phyloP scores from a whole-genome alignment of 1,284 basidiomycete genomes.

The Cerrena zonata region DNA sequence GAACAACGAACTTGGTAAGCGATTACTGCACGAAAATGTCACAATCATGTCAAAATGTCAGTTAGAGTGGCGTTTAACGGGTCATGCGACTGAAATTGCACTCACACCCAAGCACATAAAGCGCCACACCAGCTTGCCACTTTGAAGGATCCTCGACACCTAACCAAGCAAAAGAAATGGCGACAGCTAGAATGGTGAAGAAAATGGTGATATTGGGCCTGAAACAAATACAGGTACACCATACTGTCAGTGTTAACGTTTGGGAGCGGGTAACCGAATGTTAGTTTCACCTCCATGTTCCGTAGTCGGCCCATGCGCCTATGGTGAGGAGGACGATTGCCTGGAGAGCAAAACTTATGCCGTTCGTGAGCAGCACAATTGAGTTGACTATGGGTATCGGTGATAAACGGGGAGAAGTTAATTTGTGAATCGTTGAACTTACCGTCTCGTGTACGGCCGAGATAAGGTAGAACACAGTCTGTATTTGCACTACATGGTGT shows the following conservation, averaged over 20 bases:
- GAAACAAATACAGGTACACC: too few species aligned
- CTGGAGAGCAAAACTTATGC: constrained; percentile 70
- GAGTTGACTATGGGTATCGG: constrained; percentile 55
- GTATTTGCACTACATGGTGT: constrained; percentile 43
- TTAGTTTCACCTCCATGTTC: constrained; percentile 53
- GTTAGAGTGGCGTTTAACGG: neutral
- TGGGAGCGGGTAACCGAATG: neutral
- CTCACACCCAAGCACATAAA: constrained; percentile 75
- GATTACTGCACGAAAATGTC: constrained; percentile 48
- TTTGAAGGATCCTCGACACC: constrained; percentile 58
- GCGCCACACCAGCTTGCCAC: constrained; percentile 64
- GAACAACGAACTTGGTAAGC: constrained; percentile 55
- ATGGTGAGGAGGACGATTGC: constrained; percentile 58
- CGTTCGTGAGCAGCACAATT: constrained; percentile 71
- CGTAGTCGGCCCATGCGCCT: constrained; percentile 77
- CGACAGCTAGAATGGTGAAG: constrained; percentile 65
- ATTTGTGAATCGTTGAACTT: constrained; percentile 19
- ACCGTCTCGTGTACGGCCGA: constrained; percentile 61
- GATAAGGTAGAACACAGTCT: constrained; percentile 60
- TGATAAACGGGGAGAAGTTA: too few species aligned
- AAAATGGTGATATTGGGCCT: constrained; percentile 75
- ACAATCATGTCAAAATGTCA: too few species aligned
- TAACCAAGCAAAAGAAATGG: constrained; percentile 73
- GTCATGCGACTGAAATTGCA: constrained; percentile 12
- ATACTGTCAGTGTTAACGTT: neutral